These are phyloP conservation scores for Trypanosoma platydactyli DNA, from an alignment of 208 protist genomes.

Conservation along the genomic window DNA sequence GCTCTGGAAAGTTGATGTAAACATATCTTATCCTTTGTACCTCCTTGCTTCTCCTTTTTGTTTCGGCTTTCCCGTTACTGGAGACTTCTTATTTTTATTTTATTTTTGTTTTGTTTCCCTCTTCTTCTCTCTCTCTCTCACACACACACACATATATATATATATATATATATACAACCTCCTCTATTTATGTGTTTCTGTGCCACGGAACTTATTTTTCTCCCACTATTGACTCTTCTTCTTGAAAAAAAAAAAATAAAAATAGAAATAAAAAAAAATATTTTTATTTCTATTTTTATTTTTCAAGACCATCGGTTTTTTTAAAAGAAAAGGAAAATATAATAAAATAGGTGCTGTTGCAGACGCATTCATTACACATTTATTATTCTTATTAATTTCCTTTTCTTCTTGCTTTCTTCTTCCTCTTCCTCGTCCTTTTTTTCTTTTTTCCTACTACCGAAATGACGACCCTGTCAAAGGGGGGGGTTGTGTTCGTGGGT, in stretches of 20 bases:
- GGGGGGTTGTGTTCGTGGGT: slow-evolving; percentile 21
- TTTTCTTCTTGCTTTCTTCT: background rate
- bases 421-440: slow-evolving; percentile 2
- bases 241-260: slow-evolving; percentile 2
- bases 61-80: background rate
- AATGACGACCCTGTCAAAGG: slow-evolving; percentile 26
- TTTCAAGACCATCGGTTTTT: too few relatives aligned
- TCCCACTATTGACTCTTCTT: background rate
- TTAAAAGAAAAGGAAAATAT: background rate
- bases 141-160: too few relatives aligned
- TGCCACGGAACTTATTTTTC: slow-evolving; percentile 5
- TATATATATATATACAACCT: background rate
- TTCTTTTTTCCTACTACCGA: slow-evolving; percentile 1
- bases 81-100: background rate
- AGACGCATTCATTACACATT: too few relatives aligned
- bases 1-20: slow-evolving; percentile 11
- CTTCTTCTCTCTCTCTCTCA: slow-evolving; percentile 4
- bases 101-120: background rate
- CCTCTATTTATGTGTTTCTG: background rate
- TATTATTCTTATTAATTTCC: too few relatives aligned
- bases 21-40: slow-evolving; percentile 1
- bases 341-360: background rate
- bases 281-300: too few relatives aligned
- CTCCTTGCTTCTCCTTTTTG: background rate
- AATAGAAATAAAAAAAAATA: slow-evolving; percentile 1